These are phyloP conservation scores for Microsporum audouinii DNA, from an alignment of 2,329 filamentous ascomycete species.

Conservation along the genomic window DNA sequence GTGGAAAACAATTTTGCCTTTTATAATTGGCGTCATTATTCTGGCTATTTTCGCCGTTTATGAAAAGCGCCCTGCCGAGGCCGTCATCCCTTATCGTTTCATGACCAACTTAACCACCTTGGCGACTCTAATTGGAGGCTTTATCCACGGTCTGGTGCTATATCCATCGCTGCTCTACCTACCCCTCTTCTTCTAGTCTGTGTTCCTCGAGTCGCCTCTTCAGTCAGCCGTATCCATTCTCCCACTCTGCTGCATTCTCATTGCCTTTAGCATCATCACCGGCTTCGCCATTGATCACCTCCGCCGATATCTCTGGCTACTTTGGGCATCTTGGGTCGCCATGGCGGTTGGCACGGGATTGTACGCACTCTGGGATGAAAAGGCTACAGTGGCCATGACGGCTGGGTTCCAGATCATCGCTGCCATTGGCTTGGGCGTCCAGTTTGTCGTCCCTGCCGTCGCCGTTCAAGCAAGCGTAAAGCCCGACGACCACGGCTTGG, in stretches of 20 bases:
- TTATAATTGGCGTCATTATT: conserved; percentile 44
- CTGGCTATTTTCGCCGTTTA: conserved; percentile 44
- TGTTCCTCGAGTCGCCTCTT: not conserved
- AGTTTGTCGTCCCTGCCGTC: not conserved
- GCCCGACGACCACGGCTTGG: not conserved
- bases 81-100: not conserved
- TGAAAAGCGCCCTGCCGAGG: conserved; percentile 27
- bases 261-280: not conserved
- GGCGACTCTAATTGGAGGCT: not conserved
- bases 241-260: not conserved
- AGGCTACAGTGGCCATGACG: not conserved
- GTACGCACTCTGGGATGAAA: not conserved
- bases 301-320: not conserved
- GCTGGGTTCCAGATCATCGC: not conserved
- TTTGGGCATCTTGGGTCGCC: not conserved
- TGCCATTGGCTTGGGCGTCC: not conserved
- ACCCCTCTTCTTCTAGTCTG: not conserved
- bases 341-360: not conserved
- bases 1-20: conserved; percentile 50
- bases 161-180: not conserved
- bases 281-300: not conserved
- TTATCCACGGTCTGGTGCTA: not conserved
- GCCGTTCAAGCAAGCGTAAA: not conserved
- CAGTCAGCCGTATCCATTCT: not conserved
- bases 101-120: not conserved